A percentile compares a stretch with the other conserved stretches of the same genome.
phyloP scores from a whole-genome alignment of 1,139 yeast species.

The Hemisphaericaspora xylanilytica region DNA sequence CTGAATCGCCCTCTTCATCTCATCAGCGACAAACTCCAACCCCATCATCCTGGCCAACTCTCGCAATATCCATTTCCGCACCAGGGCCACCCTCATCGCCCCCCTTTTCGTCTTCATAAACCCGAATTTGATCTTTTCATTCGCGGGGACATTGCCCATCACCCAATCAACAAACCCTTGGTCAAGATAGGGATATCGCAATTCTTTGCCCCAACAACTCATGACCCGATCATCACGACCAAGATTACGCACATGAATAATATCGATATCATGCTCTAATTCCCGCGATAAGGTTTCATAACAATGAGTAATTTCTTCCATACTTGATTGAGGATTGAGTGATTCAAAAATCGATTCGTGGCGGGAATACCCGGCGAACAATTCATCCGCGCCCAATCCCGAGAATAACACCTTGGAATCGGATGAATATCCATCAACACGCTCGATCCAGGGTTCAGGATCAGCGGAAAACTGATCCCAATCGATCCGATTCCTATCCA shows the following conservation, averaged over 20 bases:
- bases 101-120: slow-evolving; percentile 34
- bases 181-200: slow-evolving; percentile 86
- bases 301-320: slow-evolving; percentile 16
- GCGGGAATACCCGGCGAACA: slow-evolving; percentile 88
- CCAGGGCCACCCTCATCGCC: slow-evolving; percentile 24
- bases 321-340: slow-evolving; percentile 19
- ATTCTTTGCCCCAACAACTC: slow-evolving; percentile 83
- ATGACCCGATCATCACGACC: slow-evolving; percentile 92
- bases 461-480: slow-evolving; percentile 24
- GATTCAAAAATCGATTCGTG: slow-evolving; percentile 55
- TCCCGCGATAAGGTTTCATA: slow-evolving; percentile 41
- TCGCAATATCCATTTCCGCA: slow-evolving; percentile 64
- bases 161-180: slow-evolving; percentile 56
- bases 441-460: slow-evolving; percentile 13
- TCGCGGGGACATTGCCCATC: slow-evolving; percentile 46
- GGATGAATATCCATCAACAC: slow-evolving; percentile 36
- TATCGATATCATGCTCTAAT: slow-evolving; percentile 63
- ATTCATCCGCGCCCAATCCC: slow-evolving; percentile 97
- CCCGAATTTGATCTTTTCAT: slow-evolving; percentile 41
- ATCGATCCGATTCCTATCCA: slow-evolving; percentile 20
- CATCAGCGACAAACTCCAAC: slow-evolving; percentile 58
- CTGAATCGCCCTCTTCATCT: slow-evolving; percentile 93
- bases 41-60: slow-evolving; percentile 54
- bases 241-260: slow-evolving; percentile 74
- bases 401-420: slow-evolving; percentile 71